Conservation (phyloP, 2,329 filamentous ascomycete genomes). For the Colletotrichum echinochloae region DNA sequence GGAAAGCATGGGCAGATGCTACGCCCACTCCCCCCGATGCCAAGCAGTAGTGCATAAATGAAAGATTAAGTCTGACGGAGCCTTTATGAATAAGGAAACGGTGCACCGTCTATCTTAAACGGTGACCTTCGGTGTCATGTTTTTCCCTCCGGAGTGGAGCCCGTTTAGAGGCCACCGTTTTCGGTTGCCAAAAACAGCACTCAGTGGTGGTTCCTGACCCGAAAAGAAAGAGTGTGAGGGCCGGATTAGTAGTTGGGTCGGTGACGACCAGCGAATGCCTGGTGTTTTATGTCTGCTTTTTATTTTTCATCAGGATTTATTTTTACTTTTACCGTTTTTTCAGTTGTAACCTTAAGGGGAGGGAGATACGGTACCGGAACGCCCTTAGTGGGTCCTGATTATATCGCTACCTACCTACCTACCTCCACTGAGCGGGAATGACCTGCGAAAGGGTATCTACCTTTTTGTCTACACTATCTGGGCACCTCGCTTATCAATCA, state of each 20-base stretch:
- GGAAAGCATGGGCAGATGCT: not conserved
- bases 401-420: no score
- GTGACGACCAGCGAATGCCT: no score
- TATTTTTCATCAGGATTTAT: no score
- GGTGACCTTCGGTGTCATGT: not conserved
- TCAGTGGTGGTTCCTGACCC: not conserved
- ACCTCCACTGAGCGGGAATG: not conserved
- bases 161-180: not conserved
- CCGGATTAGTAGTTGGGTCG: no score
- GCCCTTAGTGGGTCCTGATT: not conserved
- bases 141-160: not conserved
- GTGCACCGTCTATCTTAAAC: not conserved
- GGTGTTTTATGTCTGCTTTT: no score
- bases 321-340: no score
- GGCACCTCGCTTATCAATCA: slow-evolving; percentile 23
- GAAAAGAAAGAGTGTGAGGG: not conserved
- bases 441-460: slow-evolving; percentile 12
- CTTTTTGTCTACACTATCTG: not conserved
- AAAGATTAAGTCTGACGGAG: not conserved
- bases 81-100: not conserved
- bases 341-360: no score
- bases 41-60: not conserved
- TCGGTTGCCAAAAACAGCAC: not conserved
- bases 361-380: not conserved
- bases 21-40: not conserved